Base-by-base conservation (phyloP, 1,284 basidiomycete genomes). In the Trametes pubescens region DNA sequence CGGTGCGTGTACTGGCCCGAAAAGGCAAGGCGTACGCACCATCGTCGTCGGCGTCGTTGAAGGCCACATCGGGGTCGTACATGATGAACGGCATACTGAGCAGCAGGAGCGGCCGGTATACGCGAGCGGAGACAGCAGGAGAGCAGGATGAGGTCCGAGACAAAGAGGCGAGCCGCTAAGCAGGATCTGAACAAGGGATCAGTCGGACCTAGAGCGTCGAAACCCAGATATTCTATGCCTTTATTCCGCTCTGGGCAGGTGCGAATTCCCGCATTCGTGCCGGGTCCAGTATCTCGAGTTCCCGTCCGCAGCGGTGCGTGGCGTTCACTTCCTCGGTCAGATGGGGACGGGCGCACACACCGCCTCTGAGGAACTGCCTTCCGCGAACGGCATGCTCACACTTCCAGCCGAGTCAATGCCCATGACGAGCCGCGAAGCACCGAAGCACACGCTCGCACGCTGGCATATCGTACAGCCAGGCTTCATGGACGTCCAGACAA, bases 211-310 rank as follows among this genome's bases (percentile, higher is more conserved):
- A 71, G 71, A 69, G 74, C 72, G 73, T 65, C 65, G 65, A 57
- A 59, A 32, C 65, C 62, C 54, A 66, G 64, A 70, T 65, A 67
- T 68, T 61, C 65, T 51, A 67, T 67, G 69, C 72, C 73, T 72
- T 77, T 77, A 74, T 77, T 70, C 74, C 72, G 65, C 69, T 70
- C 69, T 71, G 65, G 74, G 75, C 70, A 76, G 70, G 54, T 65
- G 59, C 55, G 55, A 58, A 64, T 64, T 57, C 59, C 57, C 63
- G 53, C 47, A 43, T 68, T 64, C 59, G 49, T 51, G 49, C 59
- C 64, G 54, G 61, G 44, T n/a, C 22, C 49, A 34, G 49, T 35
- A 40, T n/a, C 54, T 49, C 49, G 49, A 51, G 29, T 70, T 67
- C 64, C 65, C 62, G 57, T 60, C 60, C 69, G 65, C 68, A 64